phyloP scores from a whole-genome alignment of 2,329 filamentous ascomycete genomes.

The Didymella pomorum region DNA sequence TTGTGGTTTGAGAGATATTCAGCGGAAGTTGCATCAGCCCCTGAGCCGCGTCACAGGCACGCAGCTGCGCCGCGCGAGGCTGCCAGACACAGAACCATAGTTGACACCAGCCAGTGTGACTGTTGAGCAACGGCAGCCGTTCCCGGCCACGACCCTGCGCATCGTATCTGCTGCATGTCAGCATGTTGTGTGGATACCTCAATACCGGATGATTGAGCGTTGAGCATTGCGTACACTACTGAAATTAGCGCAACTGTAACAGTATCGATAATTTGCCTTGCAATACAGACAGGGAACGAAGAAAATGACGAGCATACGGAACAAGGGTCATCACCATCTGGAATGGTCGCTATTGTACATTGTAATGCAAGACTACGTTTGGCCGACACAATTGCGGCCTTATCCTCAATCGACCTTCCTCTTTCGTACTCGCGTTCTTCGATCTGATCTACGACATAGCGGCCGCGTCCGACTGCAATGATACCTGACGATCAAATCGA shows the following conservation, averaged over 20 bases:
- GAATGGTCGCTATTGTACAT: constrained; percentile 27
- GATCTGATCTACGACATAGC: constrained; percentile 19
- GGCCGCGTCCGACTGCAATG: constrained; percentile 21
- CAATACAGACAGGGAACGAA: constrained; percentile 28
- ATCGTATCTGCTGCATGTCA: constrained; percentile 3
- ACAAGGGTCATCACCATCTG: constrained; percentile 25
- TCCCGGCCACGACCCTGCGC: not conserved
- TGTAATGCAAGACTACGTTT: constrained; percentile 23
- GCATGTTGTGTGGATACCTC: constrained; percentile 3
- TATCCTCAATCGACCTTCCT: constrained; percentile 29
- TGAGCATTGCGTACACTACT: constrained; percentile 6
- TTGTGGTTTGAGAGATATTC: not conserved
- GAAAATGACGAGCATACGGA: constrained; percentile 27
- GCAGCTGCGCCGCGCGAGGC: not conserved
- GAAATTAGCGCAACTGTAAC: constrained; percentile 32
- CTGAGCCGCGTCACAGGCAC: not conserved
- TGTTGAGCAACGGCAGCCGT: not conserved
- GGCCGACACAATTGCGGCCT: constrained; percentile 21
- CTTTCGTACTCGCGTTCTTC: constrained; percentile 19
- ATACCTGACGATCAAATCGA: constrained; percentile 12
- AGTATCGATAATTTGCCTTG: constrained; percentile 29
- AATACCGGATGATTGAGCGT: constrained; percentile 7
- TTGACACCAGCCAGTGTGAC: not conserved
- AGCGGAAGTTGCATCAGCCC: not conserved
- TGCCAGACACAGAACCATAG: not conserved